Evolutionary conservation across 495 filamentous ascomycete species (phyloP).

Genomic region (Chaetomium tenue): DNA sequence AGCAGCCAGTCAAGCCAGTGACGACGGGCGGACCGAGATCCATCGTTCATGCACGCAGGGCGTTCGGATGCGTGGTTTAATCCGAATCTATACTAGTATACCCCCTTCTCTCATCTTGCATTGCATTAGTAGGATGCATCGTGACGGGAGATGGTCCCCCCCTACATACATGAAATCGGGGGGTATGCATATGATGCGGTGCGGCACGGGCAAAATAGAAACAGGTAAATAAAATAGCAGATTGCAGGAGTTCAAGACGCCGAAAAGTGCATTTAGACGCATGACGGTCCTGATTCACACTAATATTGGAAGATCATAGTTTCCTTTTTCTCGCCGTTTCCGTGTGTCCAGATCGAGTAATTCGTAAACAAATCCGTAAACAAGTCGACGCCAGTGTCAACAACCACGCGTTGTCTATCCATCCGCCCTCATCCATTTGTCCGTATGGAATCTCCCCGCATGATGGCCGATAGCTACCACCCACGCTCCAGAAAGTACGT

Average conservation of each 20-base stretch:
- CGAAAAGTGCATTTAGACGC: background rate
- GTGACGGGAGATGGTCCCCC: background rate
- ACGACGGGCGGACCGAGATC: background rate
- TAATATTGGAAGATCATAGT: background rate
- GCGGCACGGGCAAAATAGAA: background rate
- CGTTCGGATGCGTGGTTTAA: background rate
- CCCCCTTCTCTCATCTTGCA: conserved; percentile 9
- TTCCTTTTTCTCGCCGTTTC: background rate
- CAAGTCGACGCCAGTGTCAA: background rate
- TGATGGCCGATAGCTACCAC: background rate
- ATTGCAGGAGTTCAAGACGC: background rate
- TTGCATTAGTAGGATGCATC: background rate
- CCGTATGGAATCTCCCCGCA: background rate
- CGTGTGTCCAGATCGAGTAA: conserved; percentile 4
- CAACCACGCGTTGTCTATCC: background rate
- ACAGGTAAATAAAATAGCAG: background rate
- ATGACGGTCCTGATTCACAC: background rate
- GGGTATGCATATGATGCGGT: too few species aligned
- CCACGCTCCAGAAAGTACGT: too few species aligned
- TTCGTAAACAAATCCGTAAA: conserved; percentile 11
- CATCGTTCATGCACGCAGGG: too few species aligned
- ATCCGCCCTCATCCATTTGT: background rate
- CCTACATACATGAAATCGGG: too few species aligned
- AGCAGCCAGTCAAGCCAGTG: background rate
- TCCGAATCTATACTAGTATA: background rate